Evolutionary conservation across 2,329 filamentous ascomycete genomes (phyloP).

Genomic region (Chaetomiaceae sp.): DNA sequence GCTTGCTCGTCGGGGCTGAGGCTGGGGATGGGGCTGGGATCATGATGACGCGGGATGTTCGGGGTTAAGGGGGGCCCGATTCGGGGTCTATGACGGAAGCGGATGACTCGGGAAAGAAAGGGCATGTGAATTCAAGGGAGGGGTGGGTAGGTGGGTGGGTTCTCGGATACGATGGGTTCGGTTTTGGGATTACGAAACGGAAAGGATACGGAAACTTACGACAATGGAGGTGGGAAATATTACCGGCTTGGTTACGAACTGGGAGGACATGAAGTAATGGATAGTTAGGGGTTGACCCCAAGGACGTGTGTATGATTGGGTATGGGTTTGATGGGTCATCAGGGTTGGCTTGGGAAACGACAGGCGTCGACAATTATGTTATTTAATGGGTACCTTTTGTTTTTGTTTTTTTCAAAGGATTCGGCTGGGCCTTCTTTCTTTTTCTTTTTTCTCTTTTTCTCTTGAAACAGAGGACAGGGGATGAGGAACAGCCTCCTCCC

Average conservation of each 20-base stretch:
- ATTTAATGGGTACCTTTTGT: constrained; percentile 10
- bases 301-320: constrained; percentile 1
- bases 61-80: no score
- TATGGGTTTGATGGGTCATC: neutral
- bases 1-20: no score
- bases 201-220: no score
- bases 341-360: neutral
- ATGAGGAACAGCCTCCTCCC: no score
- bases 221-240: neutral
- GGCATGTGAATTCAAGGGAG: no score
- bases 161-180: neutral
- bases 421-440: neutral
- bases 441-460: no score
- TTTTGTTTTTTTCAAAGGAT: neutral
- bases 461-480: no score
- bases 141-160: no score
- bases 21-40: no score
- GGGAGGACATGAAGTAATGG: neutral
- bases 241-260: neutral
- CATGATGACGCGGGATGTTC: no score
- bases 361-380: neutral
- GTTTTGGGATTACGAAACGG: neutral
- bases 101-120: no score
- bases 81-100: no score
- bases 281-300: neutral